Percentiles rank a stretch among this genome's conserved stretches.
phyloP scores from a whole-genome alignment of 1,139 yeast species.

The Kodamaea derodonti region DNA sequence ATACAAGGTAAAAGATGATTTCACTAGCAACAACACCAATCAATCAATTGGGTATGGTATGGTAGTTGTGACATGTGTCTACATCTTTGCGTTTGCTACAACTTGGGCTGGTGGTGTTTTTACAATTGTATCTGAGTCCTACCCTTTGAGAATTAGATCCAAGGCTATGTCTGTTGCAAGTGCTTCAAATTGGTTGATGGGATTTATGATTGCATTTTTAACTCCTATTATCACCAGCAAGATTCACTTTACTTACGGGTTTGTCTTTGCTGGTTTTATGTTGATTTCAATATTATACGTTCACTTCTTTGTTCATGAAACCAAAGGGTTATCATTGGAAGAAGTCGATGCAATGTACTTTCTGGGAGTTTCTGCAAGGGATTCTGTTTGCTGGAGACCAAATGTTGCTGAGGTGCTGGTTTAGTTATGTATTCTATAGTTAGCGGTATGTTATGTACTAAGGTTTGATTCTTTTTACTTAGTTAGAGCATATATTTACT shows the following conservation, averaged over 20 bases:
- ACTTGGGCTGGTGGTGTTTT: conserved; percentile 88
- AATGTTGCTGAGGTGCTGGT: not conserved
- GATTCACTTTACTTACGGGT: conserved; percentile 26
- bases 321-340: conserved; percentile 50
- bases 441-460: too few relatives aligned
- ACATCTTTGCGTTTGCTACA: conserved; percentile 79
- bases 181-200: conserved; percentile 78
- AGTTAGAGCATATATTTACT: too few relatives aligned
- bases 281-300: conserved; percentile 41
- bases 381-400: not conserved
- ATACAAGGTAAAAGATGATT: conserved; percentile 45
- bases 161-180: conserved; percentile 76
- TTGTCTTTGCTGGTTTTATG: conserved; percentile 23
- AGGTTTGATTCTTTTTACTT: too few relatives aligned
- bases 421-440: too few relatives aligned
- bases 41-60: conserved; percentile 65
- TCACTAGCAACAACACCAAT: conserved; percentile 20
- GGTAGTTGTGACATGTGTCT: conserved; percentile 78
- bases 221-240: conserved; percentile 58
- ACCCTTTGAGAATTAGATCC: conserved; percentile 75
- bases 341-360: conserved; percentile 62
- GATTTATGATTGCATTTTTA: conserved; percentile 72
- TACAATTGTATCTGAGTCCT: conserved; percentile 76
- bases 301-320: conserved; percentile 57
- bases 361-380: not conserved